Base-by-base conservation (phyloP, 192 early-diverging fungal species). In the Coemansia sp. region DNA sequence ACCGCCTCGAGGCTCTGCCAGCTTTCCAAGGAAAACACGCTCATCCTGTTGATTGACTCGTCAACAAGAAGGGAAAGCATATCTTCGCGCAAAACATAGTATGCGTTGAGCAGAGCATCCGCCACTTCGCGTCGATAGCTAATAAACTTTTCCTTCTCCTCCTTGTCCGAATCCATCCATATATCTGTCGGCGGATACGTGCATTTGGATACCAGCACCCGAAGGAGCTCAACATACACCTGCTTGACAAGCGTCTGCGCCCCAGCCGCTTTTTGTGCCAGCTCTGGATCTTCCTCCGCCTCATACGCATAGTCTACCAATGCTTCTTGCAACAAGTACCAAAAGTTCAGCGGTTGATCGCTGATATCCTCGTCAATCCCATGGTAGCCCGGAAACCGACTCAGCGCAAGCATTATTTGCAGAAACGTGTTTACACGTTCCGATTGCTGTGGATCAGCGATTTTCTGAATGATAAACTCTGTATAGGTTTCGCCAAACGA, bases 321-420 rank as follows among this genome's bases (percentile, higher is more conserved):
- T 1, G 89, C 79, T 57, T 93, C 91, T 68, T 93, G 90, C 11
- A 91, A 69, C 51, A 87, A 67, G 42, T 85, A 90, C 91, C 91
- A 93, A 63, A 91, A 88, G 61, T 88, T 86, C 16, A 92, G 85
- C 5, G 91, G 83, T 48, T 88, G 77, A 48, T 90, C 90, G 58
- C 87, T 88, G 64, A 90, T 74, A 37, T 86, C 87, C 70, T 93
- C 88, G 61, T 90, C 88, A 37, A 85, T 76, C 5, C 86, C 90
- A 46, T 85, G 87, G 57, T 88, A 84, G 4, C 92, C 92, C 5
- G 89, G 87, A 64, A 87, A 92, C 61, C 85, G 85, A 13, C 87
- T 88, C 67, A 92, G 85, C 13, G 81, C 86, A 67, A 93, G 77
- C 70, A 89, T 85, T 32, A 73, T 63, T 61, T 74, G 70, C 51